A percentile compares a stretch with the other conserved stretches of the same genome.
phyloP scores from a whole-genome alignment of 2,329 filamentous ascomycete genomes.

The Chlorencoelia australis region DNA sequence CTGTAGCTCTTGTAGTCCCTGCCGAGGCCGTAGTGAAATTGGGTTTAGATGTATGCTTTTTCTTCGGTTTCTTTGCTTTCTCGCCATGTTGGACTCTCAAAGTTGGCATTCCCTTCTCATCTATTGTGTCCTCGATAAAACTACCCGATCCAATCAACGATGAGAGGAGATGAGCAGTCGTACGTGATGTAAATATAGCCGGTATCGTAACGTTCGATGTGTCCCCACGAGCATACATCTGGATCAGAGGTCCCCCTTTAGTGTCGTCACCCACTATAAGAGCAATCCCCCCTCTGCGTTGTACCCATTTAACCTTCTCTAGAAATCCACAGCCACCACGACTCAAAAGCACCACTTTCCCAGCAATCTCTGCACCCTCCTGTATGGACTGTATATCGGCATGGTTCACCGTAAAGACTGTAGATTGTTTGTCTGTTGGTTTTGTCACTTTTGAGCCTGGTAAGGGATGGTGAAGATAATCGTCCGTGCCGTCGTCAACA shows the following conservation, averaged over 20 bases:
- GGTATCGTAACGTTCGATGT: constrained; percentile 93
- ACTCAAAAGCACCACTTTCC: constrained; percentile 85
- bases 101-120: constrained; percentile 48
- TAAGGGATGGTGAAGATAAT: constrained; percentile 58
- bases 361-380: constrained; percentile 83
- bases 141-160: constrained; percentile 68
- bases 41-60: constrained; percentile 20
- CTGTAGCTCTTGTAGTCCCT: constrained; percentile 20
- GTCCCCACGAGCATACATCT: constrained; percentile 97
- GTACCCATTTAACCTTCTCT: constrained; percentile 96
- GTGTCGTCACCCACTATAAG: constrained; percentile 92
- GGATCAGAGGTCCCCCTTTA: constrained; percentile 78
- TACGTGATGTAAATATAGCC: constrained; percentile 88
- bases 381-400: constrained; percentile 88
- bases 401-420: constrained; percentile 37
- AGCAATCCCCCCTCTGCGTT: constrained; percentile 77
- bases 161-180: constrained; percentile 84
- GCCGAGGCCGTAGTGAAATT: constrained; percentile 23
- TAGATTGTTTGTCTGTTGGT: constrained; percentile 14
- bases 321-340: constrained; percentile 92
- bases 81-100: constrained; percentile 40
- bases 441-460: constrained; percentile 30
- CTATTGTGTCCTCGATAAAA: constrained; percentile 48
- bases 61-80: constrained; percentile 17
- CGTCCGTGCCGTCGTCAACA: constrained; percentile 69